Conservation (phyloP, 2,329 filamentous ascomycete species). For the Beauveria brongniartii region DNA sequence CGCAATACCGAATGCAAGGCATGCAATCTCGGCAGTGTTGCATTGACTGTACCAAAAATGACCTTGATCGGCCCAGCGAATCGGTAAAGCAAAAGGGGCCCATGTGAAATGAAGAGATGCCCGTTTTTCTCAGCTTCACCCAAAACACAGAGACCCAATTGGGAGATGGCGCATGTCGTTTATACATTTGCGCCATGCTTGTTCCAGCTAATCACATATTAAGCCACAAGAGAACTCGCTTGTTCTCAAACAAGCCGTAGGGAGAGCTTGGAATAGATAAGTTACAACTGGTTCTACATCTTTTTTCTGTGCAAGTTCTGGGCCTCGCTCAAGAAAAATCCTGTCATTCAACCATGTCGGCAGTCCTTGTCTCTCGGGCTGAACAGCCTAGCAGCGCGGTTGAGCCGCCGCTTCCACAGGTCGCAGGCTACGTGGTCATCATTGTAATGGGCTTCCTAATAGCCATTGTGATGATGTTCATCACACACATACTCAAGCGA, state of each 20-base stretch:
- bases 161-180: neutral
- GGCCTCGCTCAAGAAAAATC: too few relatives aligned
- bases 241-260: neutral
- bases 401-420: slow-evolving; percentile 20
- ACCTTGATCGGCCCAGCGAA: neutral
- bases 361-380: neutral
- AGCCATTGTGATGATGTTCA: slow-evolving; percentile 35
- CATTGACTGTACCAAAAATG: neutral
- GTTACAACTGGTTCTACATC: neutral
- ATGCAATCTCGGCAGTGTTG: neutral
- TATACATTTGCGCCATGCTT: neutral
- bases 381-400: neutral
- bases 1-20: neutral
- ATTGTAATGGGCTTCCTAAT: slow-evolving; percentile 27
- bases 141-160: neutral
- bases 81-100: neutral
- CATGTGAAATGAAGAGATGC: neutral
- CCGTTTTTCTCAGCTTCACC: neutral
- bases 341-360: neutral
- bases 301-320: neutral
- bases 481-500: slow-evolving; percentile 37
- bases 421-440: slow-evolving; percentile 25
- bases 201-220: neutral
- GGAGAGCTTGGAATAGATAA: neutral
- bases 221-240: neutral